phyloP scores from a whole-genome alignment of 2,329 filamentous ascomycete species.

The Fulvia fulva region DNA sequence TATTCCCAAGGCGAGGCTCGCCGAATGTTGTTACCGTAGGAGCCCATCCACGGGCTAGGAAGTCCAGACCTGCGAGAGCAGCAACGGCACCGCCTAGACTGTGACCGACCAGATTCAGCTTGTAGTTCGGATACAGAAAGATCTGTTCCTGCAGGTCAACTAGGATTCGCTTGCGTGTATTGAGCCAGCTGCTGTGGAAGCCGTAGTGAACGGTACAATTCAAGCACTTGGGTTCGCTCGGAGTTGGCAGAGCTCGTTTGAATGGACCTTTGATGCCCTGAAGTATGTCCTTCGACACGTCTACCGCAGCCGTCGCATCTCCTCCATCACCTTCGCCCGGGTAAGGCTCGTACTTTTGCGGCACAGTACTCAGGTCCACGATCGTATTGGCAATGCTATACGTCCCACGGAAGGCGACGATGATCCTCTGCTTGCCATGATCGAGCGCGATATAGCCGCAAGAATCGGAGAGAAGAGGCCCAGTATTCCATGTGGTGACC shows the following conservation, averaged over 20 bases:
- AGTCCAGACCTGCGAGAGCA: slow-evolving; percentile 77
- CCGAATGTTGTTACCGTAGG: slow-evolving; percentile 86
- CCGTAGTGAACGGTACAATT: slow-evolving; percentile 93
- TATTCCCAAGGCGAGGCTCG: slow-evolving; percentile 66
- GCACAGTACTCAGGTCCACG: slow-evolving; percentile 80
- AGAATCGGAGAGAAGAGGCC: slow-evolving; percentile 78
- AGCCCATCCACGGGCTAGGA: slow-evolving; percentile 70
- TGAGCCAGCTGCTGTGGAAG: slow-evolving; percentile 80
- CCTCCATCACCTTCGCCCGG: slow-evolving; percentile 49
- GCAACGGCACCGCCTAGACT: slow-evolving; percentile 91
- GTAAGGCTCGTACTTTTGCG: slow-evolving; percentile 88
- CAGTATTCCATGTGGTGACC: slow-evolving; percentile 84
- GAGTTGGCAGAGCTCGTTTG: slow-evolving; percentile 25
- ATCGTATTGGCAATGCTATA: slow-evolving; percentile 92
- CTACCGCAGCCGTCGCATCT: slow-evolving; percentile 17
- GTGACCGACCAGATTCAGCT: slow-evolving; percentile 78
- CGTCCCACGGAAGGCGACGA: slow-evolving; percentile 89
- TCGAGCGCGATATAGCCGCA: slow-evolving; percentile 94
- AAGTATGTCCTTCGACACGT: slow-evolving; percentile 13
- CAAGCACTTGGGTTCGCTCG: slow-evolving; percentile 56
- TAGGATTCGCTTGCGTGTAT: slow-evolving; percentile 66
- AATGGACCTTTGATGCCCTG: slow-evolving; percentile 8
- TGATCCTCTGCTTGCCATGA: slow-evolving; percentile 62
- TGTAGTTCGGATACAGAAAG: slow-evolving; percentile 63
- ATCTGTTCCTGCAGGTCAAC: slow-evolving; percentile 60